phyloP scores from a whole-genome alignment of 23 red algal species.

The Gracilaria vermiculophylla region DNA sequence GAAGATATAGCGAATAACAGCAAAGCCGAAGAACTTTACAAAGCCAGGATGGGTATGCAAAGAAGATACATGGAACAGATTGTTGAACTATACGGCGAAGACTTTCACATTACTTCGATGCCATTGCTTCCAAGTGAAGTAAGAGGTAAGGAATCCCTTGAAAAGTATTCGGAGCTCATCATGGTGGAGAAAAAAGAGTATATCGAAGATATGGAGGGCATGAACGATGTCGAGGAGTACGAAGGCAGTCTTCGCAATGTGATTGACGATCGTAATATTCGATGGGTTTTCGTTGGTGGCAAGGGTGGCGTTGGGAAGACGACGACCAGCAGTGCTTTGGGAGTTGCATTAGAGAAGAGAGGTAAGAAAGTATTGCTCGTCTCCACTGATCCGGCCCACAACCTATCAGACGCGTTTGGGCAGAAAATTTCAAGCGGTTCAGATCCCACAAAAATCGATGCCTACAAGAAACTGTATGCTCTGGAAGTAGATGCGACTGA shows the following conservation, averaged over 20 bases:
- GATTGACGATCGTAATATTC: constrained; percentile 62
- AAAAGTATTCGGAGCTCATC: constrained; percentile 67
- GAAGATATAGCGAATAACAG: constrained; percentile 42
- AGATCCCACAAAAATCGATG: constrained; percentile 69
- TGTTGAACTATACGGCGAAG: constrained; percentile 89
- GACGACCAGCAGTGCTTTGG: constrained; percentile 82
- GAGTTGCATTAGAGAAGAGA: constrained; percentile 71
- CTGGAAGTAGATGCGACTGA: constrained; percentile 83
- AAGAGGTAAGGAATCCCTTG: constrained; percentile 70
- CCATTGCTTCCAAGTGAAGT: constrained; percentile 85
- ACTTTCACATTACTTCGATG: constrained; percentile 96
- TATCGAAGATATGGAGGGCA: constrained; percentile 57
- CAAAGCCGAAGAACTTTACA: constrained; percentile 63
- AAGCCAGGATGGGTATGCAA: constrained; percentile 85
- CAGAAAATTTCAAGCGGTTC: constrained; percentile 83
- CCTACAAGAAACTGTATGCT: constrained; percentile 65
- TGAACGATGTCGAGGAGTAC: constrained; percentile 63
- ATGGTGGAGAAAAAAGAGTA: constrained; percentile 58
- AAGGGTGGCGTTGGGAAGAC: constrained; percentile 97
- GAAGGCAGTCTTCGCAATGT: constrained; percentile 80
- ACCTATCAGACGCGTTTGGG: constrained; percentile 90
- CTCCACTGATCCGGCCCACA: constrained; percentile 99
- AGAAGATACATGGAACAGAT: constrained; percentile 95
- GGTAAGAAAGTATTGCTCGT: constrained; percentile 77
- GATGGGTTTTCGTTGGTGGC: constrained; percentile 82